These are phyloP conservation scores for Daldinia loculata DNA, from an alignment of 495 filamentous ascomycete genomes.

Conservation along the genomic window DNA sequence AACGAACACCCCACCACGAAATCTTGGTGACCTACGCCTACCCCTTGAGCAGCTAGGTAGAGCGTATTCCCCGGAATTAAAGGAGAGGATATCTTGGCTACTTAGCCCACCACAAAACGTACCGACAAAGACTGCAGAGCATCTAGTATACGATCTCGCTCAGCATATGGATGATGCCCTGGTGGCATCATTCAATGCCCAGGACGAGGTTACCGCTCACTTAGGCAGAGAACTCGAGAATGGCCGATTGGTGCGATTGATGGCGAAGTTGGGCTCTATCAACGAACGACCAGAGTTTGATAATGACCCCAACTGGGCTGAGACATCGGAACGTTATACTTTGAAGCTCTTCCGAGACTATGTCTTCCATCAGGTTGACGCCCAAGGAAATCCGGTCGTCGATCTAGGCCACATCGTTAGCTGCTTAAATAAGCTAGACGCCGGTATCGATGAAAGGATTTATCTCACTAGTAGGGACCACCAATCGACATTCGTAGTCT, in stretches of 20 bases:
- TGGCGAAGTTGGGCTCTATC: conserved; percentile 84
- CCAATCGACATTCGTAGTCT: conserved; percentile 83
- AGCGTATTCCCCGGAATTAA: conserved; percentile 75
- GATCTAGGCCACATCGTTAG: conserved; percentile 85
- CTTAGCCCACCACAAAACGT: conserved; percentile 62
- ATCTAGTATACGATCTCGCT: conserved; percentile 79
- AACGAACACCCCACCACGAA: conserved; percentile 64
- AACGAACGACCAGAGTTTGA: conserved; percentile 90
- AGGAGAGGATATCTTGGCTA: conserved; percentile 80
- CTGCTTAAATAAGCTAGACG: conserved; percentile 91
- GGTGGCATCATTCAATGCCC: conserved; percentile 62
- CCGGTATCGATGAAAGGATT: conserved; percentile 85
- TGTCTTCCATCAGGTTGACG: conserved; percentile 93
- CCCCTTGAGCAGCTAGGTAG: conserved; percentile 76
- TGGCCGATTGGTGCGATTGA: conserved; percentile 79
- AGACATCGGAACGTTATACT: conserved; percentile 88
- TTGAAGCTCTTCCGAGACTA: conserved; percentile 96
- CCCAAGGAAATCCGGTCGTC: conserved; percentile 78
- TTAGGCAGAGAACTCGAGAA: conserved; percentile 89
- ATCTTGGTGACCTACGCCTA: conserved; percentile 63
- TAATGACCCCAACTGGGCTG: conserved; percentile 78
- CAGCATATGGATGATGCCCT: conserved; percentile 77
- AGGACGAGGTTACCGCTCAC: conserved; percentile 65
- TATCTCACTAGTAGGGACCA: conserved; percentile 87
- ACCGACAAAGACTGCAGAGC: conserved; percentile 73